Percentiles rank a stretch among this genome's conserved stretches.
These are phyloP conservation scores for Meyerozyma smithsonii DNA, from an alignment of 1,139 yeast species.

Conservation along the genomic window DNA sequence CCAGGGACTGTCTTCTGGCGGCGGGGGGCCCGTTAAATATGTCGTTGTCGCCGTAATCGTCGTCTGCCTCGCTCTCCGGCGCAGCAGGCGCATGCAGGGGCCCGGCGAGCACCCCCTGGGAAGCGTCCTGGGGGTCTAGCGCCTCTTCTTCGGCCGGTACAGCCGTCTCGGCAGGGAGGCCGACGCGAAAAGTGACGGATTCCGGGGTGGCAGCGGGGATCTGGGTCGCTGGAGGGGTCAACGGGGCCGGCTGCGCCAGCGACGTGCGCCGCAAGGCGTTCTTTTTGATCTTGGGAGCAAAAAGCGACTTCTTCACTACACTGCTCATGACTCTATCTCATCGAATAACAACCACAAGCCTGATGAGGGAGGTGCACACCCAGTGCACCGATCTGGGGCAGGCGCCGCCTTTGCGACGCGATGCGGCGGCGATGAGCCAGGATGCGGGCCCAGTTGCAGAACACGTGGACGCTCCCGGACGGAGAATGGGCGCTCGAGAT, in stretches of 20 bases:
- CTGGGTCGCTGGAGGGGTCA: constrained; percentile 26
- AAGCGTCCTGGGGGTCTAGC: constrained; percentile 29
- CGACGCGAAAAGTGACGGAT: constrained; percentile 6
- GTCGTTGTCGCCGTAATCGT: constrained; percentile 28
- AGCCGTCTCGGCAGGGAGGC: constrained; percentile 6
- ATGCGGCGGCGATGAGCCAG: constrained; percentile 15
- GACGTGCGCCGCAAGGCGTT: constrained; percentile 20
- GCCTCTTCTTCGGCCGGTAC: constrained; percentile 16
- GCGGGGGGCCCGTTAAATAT: constrained; percentile 26
- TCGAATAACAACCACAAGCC: constrained; percentile 1
- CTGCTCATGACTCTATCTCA: constrained; percentile 38
- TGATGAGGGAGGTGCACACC: background rate
- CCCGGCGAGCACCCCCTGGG: constrained; percentile 9
- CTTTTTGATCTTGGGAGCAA: constrained; percentile 37
- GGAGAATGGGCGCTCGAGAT: constrained; percentile 1
- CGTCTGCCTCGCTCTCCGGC: constrained; percentile 17
- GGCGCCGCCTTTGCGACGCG: background rate
- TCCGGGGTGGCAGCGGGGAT: constrained; percentile 10
- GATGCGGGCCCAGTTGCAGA: constrained; percentile 1
- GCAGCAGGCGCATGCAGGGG: constrained; percentile 12
- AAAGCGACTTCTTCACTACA: constrained; percentile 41
- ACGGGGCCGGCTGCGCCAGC: constrained; percentile 11
- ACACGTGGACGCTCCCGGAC: background rate
- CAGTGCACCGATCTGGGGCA: background rate
- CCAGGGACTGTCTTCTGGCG: constrained; percentile 26